phyloP scores from a whole-genome alignment of 2,329 filamentous ascomycete species.

The Aspergillus sp. region DNA sequence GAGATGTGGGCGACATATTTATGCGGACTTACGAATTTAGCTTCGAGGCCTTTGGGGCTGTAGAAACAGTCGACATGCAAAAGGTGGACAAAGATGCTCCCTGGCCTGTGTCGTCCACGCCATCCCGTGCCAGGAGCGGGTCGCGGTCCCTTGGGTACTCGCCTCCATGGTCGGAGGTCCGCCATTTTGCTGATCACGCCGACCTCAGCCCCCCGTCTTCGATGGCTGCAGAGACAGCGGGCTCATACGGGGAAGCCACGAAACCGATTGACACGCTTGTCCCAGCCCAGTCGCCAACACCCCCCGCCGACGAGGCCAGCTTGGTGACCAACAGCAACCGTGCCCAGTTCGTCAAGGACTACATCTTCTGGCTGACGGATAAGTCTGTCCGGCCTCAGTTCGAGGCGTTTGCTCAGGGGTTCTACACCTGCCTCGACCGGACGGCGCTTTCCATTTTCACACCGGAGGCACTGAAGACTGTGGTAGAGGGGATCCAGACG shows the following conservation, averaged over 20 bases:
- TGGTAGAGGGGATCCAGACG: slow-evolving; percentile 80
- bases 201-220: slow-evolving; percentile 26
- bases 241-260: slow-evolving; percentile 19
- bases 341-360: slow-evolving; percentile 76
- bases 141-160: slow-evolving; percentile 12
- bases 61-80: slow-evolving; percentile 59
- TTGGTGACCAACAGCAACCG: slow-evolving; percentile 83
- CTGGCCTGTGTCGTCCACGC: slow-evolving; percentile 33
- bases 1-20: slow-evolving; percentile 78
- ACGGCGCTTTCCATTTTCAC: slow-evolving; percentile 73
- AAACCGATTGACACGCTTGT: slow-evolving; percentile 30
- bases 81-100: slow-evolving; percentile 39
- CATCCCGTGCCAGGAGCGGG: slow-evolving; percentile 6
- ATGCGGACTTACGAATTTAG: slow-evolving; percentile 86
- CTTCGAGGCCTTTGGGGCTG: slow-evolving; percentile 58
- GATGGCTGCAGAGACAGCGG: slow-evolving; percentile 23
- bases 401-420: slow-evolving; percentile 78
- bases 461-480: slow-evolving; percentile 68
- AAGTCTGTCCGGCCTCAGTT: slow-evolving; percentile 76
- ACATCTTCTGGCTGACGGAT: slow-evolving; percentile 79
- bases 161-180: slow-evolving; percentile 27
- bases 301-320: slow-evolving; percentile 56
- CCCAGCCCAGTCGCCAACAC: slow-evolving; percentile 31
- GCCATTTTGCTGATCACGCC: slow-evolving; percentile 22
- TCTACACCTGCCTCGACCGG: slow-evolving; percentile 70